Evolutionary conservation across 2,329 filamentous ascomycete species (phyloP).

Genomic region (Aspergillus ibericus): DNA sequence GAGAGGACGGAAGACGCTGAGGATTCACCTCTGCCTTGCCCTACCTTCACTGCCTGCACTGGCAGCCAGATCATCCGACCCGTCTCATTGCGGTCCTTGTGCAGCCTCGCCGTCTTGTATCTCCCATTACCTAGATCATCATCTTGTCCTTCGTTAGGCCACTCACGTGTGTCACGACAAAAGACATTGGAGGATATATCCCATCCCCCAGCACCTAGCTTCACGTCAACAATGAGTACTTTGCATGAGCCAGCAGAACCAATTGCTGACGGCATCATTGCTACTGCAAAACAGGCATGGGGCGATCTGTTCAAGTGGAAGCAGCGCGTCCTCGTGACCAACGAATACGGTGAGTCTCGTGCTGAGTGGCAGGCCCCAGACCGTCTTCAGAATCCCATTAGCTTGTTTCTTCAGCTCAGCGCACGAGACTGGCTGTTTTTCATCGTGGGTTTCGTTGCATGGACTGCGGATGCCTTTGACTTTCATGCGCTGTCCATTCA

Average conservation of each 20-base stretch:
- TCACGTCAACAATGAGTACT: slow-evolving; percentile 6
- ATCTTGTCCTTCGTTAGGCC: no score
- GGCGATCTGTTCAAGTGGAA: slow-evolving; percentile 71
- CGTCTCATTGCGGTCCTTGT: no score
- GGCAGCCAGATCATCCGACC: no score
- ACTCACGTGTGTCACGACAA: no score
- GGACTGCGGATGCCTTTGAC: slow-evolving; percentile 81
- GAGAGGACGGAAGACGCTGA: background rate
- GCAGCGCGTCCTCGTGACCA: slow-evolving; percentile 62
- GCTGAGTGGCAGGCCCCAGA: slow-evolving; percentile 69
- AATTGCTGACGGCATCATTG: slow-evolving; percentile 63
- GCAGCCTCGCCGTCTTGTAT: no score
- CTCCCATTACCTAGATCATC: no score
- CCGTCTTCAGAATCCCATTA: slow-evolving; percentile 68
- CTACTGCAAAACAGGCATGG: slow-evolving; percentile 65
- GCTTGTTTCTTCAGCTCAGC: slow-evolving; percentile 64
- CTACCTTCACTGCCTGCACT: no score
- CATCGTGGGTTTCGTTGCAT: slow-evolving; percentile 70
- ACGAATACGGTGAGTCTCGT: slow-evolving; percentile 60
- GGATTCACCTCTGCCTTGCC: background rate
- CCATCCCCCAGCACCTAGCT: background rate
- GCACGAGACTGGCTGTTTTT: slow-evolving; percentile 73
- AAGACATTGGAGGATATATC: no score
- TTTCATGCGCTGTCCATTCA: slow-evolving; percentile 80
- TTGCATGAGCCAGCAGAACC: slow-evolving; percentile 61